A percentile compares a stretch with the other conserved stretches of the same genome.
These are phyloP conservation scores for Astragalus glycyphyllos DNA, from an alignment of 306 rosid species.

Conservation along the genomic window DNA sequence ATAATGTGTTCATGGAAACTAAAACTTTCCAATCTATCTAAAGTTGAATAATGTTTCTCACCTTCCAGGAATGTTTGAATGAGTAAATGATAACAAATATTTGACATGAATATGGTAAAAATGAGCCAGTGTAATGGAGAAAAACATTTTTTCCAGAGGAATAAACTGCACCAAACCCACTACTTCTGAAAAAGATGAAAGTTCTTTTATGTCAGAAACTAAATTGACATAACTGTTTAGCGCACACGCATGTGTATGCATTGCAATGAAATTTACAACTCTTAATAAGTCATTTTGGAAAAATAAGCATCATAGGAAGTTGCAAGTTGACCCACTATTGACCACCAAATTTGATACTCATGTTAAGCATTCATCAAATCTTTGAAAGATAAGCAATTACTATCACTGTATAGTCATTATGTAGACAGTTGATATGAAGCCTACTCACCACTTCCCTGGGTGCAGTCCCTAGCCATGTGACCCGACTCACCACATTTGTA, in stretches of 20 bases:
- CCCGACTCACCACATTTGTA: not conserved
- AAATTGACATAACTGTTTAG: slow-evolving; percentile 2
- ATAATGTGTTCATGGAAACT: slow-evolving; percentile 12
- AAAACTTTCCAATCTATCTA: not conserved
- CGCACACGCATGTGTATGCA: not conserved
- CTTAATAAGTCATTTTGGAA: not conserved
- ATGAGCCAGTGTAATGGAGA: not conserved
- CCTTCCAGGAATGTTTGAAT: not conserved
- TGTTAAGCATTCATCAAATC: not conserved
- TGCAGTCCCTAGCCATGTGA: not conserved
- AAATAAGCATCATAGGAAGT: slow-evolving; percentile 1
- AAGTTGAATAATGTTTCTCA: slow-evolving; percentile 10
- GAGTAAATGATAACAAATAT: slow-evolving; percentile 1
- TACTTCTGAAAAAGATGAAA: slow-evolving; percentile 7
- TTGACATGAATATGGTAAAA: slow-evolving; percentile 9
- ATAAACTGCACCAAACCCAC: slow-evolving; percentile 3
- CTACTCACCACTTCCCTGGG: not conserved
- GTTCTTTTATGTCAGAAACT: not conserved
- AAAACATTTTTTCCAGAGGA: slow-evolving; percentile 26
- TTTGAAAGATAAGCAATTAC: slow-evolving; percentile 1
- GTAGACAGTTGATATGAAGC: not conserved
- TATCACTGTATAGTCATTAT: not conserved
- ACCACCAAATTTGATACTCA: slow-evolving; percentile 10
- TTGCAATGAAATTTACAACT: not conserved
- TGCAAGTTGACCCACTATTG: not conserved